A percentile compares a stretch with the other conserved stretches of the same genome.
Evolutionary conservation across 139 green algal genomes (phyloP).

Genomic region (Coelastrella sp.): DNA sequence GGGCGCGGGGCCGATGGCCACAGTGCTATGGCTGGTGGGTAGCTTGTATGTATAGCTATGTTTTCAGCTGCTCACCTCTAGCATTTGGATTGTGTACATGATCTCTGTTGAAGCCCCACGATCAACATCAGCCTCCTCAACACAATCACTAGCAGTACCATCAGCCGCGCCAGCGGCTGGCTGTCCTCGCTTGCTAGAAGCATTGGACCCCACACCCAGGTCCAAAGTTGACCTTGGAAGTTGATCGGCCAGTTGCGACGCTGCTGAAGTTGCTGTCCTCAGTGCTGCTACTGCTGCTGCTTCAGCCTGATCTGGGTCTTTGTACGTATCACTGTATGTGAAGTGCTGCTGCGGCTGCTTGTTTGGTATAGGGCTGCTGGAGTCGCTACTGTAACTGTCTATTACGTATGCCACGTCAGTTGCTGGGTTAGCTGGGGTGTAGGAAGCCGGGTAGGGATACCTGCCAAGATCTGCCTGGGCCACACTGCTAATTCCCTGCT

Average conservation of each 20-base stretch:
- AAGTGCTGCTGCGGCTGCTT: neutral
- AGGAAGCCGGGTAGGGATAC: no score
- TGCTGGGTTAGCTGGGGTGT: no score
- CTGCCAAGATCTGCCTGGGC: no score
- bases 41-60: neutral
- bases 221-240: neutral
- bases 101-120: neutral
- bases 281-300: neutral
- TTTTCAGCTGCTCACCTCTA: constrained; percentile 11
- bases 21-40: neutral
- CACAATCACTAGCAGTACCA: neutral
- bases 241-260: neutral
- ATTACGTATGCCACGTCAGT: no score
- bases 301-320: neutral
- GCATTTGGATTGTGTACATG: constrained; percentile 35
- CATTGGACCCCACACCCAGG: no score
- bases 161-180: no score
- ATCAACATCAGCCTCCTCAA: neutral
- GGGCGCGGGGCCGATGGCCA: neutral
- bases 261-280: neutral
- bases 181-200: no score
- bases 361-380: neutral
- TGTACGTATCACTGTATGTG: neutral
- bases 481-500: no score
- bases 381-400: no score